A percentile compares a stretch with the other conserved stretches of the same genome.
Evolutionary conservation across 176 grass and related monocot species (phyloP).

Genomic region (sorghum (Sorghum bicolor)): DNA sequence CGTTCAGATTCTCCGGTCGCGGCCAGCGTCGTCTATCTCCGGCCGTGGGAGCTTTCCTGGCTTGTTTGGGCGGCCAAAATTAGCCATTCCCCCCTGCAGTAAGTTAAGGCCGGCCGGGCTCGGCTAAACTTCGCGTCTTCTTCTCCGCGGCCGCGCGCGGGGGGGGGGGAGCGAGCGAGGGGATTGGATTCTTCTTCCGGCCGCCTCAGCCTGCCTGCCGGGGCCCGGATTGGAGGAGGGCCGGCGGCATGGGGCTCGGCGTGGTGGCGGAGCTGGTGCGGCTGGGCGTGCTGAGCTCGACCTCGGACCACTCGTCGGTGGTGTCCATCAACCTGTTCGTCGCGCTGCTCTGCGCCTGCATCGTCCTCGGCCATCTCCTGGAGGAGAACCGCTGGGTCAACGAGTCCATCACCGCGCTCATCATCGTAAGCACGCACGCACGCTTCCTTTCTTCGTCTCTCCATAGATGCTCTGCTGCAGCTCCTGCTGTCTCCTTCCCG

Average conservation of each 20-base stretch:
- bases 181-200: not conserved
- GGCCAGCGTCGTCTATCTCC: not conserved
- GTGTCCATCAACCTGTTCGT: conserved; percentile 95
- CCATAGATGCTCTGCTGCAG: not conserved
- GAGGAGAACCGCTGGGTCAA: conserved; percentile 96
- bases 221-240: not conserved
- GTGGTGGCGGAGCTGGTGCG: conserved; percentile 50
- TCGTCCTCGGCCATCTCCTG: conserved; percentile 90
- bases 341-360: conserved; percentile 80
- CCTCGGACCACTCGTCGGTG: conserved; percentile 85
- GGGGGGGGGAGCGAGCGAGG: not conserved
- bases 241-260: conserved; percentile 45
- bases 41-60: not conserved
- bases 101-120: not conserved
- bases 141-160: not conserved
- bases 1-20: not conserved
- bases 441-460: not conserved
- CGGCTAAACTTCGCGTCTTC: not conserved
- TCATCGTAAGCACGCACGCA: conserved; percentile 50
- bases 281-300: conserved; percentile 44
- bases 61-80: not conserved
- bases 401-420: conserved; percentile 88
- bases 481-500: not conserved
- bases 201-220: not conserved
- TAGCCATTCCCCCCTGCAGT: not conserved